Evolutionary conservation across 2,329 filamentous ascomycete species (phyloP), one percentile per base, ranked within the genome.

Genomic region (Microdochium paspali): DNA sequence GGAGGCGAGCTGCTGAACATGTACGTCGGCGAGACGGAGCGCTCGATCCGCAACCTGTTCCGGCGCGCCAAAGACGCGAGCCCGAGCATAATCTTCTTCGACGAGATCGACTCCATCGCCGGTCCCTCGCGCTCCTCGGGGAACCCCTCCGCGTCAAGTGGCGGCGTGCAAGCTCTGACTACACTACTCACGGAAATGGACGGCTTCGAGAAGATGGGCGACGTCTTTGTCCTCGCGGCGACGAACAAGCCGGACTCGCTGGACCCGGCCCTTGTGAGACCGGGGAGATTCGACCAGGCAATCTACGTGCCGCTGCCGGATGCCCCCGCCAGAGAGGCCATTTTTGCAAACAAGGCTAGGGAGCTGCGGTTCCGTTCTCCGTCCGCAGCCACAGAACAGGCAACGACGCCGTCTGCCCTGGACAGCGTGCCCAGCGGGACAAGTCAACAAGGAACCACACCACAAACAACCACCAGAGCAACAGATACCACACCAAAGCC

Each of bases 1-100:
- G 91, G 90, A 24, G 89, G 89, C 30, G 91, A 96, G 66, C 78
- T 96, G 12, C 82, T 95, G 50, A 94, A 90, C 67, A 95, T 95
- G 87, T 97, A 96, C 65, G 90, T 97, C 18, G 91, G 91, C 51
- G 91, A 97, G 64, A 91, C 90, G 2, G 91, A 97, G 67, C 81
- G 89, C 10, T 84, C 85, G 7, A 78, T 96, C 39, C 82, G 91
- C 31, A 85, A 89, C 47, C 80, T 96, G 1, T 96, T 97, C 62
- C 78, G 84, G 46, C 87, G 90, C 56, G 91, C 91, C 1, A 77
- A 86, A 39, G 83, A 85, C n/a, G 90, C 90, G 9, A 82, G 84
- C 46, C 91, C 91, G 0, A 90, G 87, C 61, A 91, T 96, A 66
- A 90, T 97, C 57, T 97, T 96, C 73, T 95, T 96, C 55, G 90